Evolutionary conservation across 768 basidiomycete genomes (phyloP).

Genomic region (Amanita exitialis): DNA sequence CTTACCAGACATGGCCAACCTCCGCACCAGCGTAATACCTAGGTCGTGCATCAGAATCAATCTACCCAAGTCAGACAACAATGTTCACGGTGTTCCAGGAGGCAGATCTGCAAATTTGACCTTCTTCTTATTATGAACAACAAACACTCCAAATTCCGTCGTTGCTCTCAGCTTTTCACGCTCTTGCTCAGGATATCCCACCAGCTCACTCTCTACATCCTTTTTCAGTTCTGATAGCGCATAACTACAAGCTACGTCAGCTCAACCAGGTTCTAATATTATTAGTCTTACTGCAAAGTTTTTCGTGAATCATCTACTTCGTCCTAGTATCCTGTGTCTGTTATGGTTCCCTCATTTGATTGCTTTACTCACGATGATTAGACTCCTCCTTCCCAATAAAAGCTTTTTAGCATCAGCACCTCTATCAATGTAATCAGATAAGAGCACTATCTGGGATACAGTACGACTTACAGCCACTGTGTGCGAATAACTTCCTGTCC

Average conservation of each 20-base stretch:
- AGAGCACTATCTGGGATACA: conserved; percentile 4
- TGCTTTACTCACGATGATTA: conserved; percentile 63
- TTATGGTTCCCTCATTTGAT: neutral
- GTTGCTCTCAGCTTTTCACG: conserved; percentile 52
- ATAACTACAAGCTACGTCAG: conserved; percentile 42
- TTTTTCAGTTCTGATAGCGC: conserved; percentile 82
- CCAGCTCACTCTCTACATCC: conserved; percentile 72
- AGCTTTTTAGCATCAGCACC: conserved; percentile 57
- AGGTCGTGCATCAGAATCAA: neutral
- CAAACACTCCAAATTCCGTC: conserved; percentile 87
- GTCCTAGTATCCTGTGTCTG: conserved; percentile 35
- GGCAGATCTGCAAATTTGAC: conserved; percentile 73
- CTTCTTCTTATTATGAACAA: conserved; percentile 92
- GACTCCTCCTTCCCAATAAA: conserved; percentile 68
- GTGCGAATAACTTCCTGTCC: conserved; percentile 86
- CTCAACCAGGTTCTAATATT: neutral
- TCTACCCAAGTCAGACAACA: conserved; percentile 1
- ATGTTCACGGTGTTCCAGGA: conserved; percentile 41
- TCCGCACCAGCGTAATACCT: conserved; percentile 81
- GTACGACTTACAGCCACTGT: conserved; percentile 78
- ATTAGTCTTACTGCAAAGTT: conserved; percentile 62
- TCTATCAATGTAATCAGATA: conserved; percentile 19
- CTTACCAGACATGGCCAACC: conserved; percentile 63
- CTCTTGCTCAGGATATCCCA: conserved; percentile 57
- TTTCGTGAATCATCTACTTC: conserved; percentile 86